Base-by-base conservation (phyloP, 805 yeast genomes). In the Metschnikowia cerradonensis region DNA sequence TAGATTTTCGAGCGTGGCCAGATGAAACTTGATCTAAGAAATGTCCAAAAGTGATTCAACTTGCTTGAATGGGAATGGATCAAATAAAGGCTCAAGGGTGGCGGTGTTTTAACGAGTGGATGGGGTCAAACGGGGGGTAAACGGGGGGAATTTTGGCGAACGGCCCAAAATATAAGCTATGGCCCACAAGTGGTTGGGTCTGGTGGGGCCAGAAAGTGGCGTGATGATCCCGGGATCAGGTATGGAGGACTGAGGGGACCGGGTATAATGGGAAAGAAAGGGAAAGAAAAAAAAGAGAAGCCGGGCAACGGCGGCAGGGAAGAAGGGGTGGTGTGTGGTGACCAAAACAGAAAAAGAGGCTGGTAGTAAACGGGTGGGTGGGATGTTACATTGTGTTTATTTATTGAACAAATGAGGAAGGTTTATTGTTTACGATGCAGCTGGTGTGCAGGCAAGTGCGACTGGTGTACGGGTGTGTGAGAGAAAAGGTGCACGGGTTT, bases 301-400 rank as follows among this genome's bases (percentile, higher is more conserved):
- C 34, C 43, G 22, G 33, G 42, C n/a, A 30, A 15, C 34, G 43
- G 43, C 34, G 43, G 43, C 8, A 14, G 43, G 34, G 31, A 40
- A n/a, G 41, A 23, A 39, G 41, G 19, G 41, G 34, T 26, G 34
- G 13, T 8, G 22, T 23, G 20, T 8, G 31, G n/a, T 20, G 26
- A 42, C 38, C 31, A 42, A 33, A 42, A 42, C 23, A 41, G 44
- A 41, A 41, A 31, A 31, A 20, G 42, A 15, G 20, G 35, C 30
- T 33, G 37, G 38, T 22, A 20, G 45, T 41, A 32, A 39, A 22
- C 22, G 34, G 11, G 22, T 40, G 15, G 31, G 42, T 32, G 45
- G 45, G 45, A 14, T 20, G 45, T 34, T 42, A 33, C 20, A 32
- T 34, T 32, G 45, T 42, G 45, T 42, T 42, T 42, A 22, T 42